Evolutionary conservation across 2,329 filamentous ascomycete species (phyloP).

Genomic region (Huntiella omanensis): DNA sequence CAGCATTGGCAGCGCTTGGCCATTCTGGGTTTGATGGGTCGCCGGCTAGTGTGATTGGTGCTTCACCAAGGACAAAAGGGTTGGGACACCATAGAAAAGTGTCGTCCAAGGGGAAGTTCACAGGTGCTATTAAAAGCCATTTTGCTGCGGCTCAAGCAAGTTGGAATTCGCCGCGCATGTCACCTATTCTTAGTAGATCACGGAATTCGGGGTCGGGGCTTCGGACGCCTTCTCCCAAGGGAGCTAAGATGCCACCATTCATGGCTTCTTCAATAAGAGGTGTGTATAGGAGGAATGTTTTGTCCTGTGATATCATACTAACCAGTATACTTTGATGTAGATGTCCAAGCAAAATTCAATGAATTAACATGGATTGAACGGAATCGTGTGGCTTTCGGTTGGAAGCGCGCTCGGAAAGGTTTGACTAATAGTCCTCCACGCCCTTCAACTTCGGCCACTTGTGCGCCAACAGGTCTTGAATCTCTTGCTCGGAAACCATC

Average conservation of each 20-base stretch:
- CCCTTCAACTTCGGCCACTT: conserved; percentile 2
- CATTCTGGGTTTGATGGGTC: not conserved
- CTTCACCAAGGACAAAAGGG: not conserved
- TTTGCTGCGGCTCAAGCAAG: conserved; percentile 2
- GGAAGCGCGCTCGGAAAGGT: conserved; percentile 7
- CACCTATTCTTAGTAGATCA: conserved; percentile 4
- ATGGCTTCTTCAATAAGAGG: conserved; percentile 21
- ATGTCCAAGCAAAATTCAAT: conserved; percentile 31
- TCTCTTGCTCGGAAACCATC: conserved; percentile 4
- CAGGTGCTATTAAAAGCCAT: not conserved
- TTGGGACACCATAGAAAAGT: conserved; percentile 1
- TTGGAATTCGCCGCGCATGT: not conserved
- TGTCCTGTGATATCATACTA: not conserved
- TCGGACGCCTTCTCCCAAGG: conserved; percentile 9
- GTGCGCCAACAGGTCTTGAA: conserved; percentile 1
- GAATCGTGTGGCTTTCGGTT: conserved; percentile 22
- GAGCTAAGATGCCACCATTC: conserved; percentile 22
- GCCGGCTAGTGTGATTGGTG: not conserved
- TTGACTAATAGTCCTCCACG: conserved; percentile 1
- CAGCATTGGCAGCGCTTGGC: not conserved
- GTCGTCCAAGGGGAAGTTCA: conserved; percentile 4
- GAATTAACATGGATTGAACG: conserved; percentile 36
- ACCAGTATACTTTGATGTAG: conserved; percentile 15
- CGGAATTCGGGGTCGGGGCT: conserved; percentile 3
- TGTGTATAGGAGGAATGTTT: conserved; percentile 13